Evolutionary conservation across 805 yeast genomes (phyloP), one percentile per base, ranked within the genome.

Genomic region (Sugiyamaella boreocaroliniensis): DNA sequence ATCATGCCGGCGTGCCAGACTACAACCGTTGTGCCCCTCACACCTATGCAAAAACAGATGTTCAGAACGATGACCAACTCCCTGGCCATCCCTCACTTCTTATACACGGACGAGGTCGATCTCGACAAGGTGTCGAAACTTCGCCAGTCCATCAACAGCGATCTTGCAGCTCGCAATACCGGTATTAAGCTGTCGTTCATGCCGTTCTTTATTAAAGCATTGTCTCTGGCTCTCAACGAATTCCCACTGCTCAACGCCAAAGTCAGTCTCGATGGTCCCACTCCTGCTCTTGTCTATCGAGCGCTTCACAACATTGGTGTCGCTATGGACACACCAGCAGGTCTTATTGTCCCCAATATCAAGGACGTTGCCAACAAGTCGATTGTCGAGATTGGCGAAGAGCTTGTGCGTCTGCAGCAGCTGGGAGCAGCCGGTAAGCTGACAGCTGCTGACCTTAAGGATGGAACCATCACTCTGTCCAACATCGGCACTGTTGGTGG

Each of bases 401-500:
- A 67, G 50, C 60, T 67, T 45, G 37, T 16, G 16, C 51, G 68
- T n/a, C 57, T 67, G 14, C 69, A 65, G 53, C 53, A 56, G 14
- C 53, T 50, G 2, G 68, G 64, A 1, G 43, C 50, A 2, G 51
- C 52, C 0, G 68, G 68, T 15, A 62, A 63, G 43, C 62, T 67
- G 34, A 22, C 61, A 2, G 22, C 63, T 10, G 54, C 55, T 10
- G 70, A 67, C 48, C 59, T 67, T 19, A 57, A 53, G 16, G 70
- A 63, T 4, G 68, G 68, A 1, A 66, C 70, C 15, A 66, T 67
- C 43, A 60, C 69, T 6, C 53, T 67, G 15, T 64, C 68, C 42
- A 67, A 67, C 54, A 67, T 67, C 53, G 71, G 71, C 22, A 59
- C 61, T 29, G 62, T 64, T 1, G 71, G 70, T 18, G 71, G 71